These are phyloP conservation scores for Pyricularia sp. DNA, from an alignment of 2,329 filamentous ascomycete genomes.

Conservation along the genomic window DNA sequence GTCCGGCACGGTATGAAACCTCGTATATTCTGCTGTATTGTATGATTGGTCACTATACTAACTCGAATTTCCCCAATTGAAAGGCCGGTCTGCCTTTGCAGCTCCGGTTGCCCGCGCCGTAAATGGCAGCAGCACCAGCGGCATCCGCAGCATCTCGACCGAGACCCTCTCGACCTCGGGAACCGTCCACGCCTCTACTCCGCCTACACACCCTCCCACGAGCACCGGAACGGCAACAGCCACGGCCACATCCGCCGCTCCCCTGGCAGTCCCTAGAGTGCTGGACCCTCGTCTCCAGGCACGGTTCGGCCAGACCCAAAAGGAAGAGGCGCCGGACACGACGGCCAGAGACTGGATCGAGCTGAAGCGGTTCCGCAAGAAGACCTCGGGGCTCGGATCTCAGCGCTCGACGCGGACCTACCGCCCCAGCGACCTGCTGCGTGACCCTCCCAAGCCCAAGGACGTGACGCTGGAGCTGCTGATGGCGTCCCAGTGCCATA, in stretches of 20 bases:
- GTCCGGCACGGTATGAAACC: slow-evolving; percentile 41
- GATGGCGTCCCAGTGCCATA: slow-evolving; percentile 76
- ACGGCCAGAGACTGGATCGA: slow-evolving; percentile 26
- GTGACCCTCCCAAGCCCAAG: slow-evolving; percentile 63
- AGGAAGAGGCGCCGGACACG: slow-evolving; percentile 8
- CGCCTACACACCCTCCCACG: slow-evolving; percentile 10
- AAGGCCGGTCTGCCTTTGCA: slow-evolving; percentile 45
- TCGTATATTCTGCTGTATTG: background rate
- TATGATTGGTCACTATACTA: slow-evolving; percentile 8
- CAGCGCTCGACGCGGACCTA: slow-evolving; percentile 43
- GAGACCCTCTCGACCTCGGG: slow-evolving; percentile 18
- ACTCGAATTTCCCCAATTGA: slow-evolving; percentile 10
- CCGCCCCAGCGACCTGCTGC: slow-evolving; percentile 55
- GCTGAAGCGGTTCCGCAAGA: slow-evolving; percentile 30
- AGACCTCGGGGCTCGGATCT: slow-evolving; percentile 40
- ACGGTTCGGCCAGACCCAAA: background rate
- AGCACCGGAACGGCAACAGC: slow-evolving; percentile 2
- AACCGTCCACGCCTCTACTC: slow-evolving; percentile 15
- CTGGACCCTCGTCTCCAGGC: slow-evolving; percentile 5
- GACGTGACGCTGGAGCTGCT: slow-evolving; percentile 87
- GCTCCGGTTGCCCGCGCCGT: slow-evolving; percentile 18
- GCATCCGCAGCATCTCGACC: slow-evolving; percentile 28
- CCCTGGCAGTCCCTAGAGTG: background rate
- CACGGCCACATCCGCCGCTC: background rate
- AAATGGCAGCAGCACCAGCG: background rate